Evolutionary conservation across 805 yeast genomes (phyloP).

Genomic region (Diddensiella santjacobensis): DNA sequence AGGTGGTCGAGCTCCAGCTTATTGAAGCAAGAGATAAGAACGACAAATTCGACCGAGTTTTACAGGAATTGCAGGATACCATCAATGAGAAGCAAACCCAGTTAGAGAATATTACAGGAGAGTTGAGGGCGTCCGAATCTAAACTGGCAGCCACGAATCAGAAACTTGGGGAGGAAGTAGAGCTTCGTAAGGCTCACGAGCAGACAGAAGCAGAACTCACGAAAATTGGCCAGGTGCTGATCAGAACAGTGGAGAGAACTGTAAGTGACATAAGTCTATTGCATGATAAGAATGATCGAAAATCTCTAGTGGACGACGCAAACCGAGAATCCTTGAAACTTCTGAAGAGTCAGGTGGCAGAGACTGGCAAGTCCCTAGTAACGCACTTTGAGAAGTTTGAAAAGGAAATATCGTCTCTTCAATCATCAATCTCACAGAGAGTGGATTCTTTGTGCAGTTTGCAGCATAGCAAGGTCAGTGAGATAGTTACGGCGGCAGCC

Average conservation of each 20-base stretch:
- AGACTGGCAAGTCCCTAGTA: not conserved
- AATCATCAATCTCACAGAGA: not conserved
- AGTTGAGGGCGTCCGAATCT: not conserved
- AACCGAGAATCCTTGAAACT: not conserved
- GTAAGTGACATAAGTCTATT: slow-evolving; percentile 1
- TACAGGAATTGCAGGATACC: not conserved
- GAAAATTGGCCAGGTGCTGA: not conserved
- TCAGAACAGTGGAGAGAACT: not conserved
- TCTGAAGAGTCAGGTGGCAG: not conserved
- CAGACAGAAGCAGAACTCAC: not conserved
- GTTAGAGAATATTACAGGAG: not conserved
- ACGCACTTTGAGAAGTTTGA: not conserved
- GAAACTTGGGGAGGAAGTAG: not conserved
- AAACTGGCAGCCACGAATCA: not conserved
- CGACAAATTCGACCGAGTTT: slow-evolving; percentile 28
- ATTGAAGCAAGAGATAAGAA: slow-evolving; percentile 38
- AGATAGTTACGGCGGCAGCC: not conserved
- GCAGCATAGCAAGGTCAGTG: not conserved
- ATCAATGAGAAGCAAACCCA: not conserved
- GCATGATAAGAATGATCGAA: not conserved
- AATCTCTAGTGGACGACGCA: not conserved
- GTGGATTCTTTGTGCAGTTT: not conserved
- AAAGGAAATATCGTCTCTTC: not conserved
- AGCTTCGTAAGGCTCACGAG: slow-evolving; percentile 2
- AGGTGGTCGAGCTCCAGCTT: slow-evolving; percentile 46